Percentiles rank a stretch among this genome's conserved stretches.
phyloP scores from a whole-genome alignment of 352 stramenopile genomes.

The Phytophthora multivora region DNA sequence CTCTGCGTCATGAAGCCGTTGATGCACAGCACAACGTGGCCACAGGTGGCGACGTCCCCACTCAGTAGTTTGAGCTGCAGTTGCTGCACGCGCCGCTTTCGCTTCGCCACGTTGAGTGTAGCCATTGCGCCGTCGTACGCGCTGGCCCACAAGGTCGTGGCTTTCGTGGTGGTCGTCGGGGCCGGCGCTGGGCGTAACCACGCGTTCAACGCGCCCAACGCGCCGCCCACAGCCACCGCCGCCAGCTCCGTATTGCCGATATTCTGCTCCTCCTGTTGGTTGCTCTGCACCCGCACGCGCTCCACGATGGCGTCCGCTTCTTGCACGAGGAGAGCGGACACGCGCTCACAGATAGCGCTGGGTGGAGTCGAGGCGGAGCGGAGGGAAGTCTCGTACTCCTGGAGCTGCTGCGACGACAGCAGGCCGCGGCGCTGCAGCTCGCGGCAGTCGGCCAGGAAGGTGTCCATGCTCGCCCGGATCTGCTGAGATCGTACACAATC shows the following conservation, averaged over 20 bases:
- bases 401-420: constrained; percentile 39
- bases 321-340: constrained; percentile 42
- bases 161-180: neutral
- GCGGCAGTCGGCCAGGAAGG: constrained; percentile 37
- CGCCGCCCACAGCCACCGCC: constrained; percentile 60
- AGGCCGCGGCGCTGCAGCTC: constrained; percentile 43
- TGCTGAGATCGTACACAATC: neutral
- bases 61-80: constrained; percentile 66
- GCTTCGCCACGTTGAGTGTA: constrained; percentile 71
- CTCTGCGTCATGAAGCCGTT: constrained; percentile 90
- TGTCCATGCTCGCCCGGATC: neutral
- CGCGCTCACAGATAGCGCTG: constrained; percentile 3
- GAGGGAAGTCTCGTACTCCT: constrained; percentile 32
- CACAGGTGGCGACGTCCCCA: constrained; percentile 58
- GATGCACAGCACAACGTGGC: constrained; percentile 78
- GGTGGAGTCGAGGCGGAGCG: constrained; percentile 1
- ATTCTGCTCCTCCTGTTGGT: constrained; percentile 52
- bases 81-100: constrained; percentile 71
- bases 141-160: constrained; percentile 63
- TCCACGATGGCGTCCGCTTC: constrained; percentile 57
- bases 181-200: constrained; percentile 50
- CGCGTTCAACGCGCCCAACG: constrained; percentile 71
- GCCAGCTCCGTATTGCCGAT: constrained; percentile 63
- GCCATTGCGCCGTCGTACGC: constrained; percentile 76
- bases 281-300: constrained; percentile 52